These are phyloP conservation scores for Solanum peruvianum DNA, from an alignment of 257 asterid species.

Conservation along the genomic window DNA sequence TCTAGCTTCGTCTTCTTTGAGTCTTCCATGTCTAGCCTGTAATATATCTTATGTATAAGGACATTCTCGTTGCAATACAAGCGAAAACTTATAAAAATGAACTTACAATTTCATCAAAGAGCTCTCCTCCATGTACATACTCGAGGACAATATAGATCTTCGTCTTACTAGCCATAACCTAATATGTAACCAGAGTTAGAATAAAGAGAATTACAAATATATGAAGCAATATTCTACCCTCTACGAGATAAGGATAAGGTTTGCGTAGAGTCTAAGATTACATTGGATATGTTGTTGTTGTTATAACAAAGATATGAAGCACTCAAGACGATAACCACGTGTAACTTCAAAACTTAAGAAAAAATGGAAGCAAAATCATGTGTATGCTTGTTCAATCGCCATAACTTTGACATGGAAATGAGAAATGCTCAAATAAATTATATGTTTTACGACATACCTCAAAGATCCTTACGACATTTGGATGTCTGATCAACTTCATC, in stretches of 20 bases:
- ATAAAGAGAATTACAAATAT: neutral
- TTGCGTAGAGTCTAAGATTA: neutral
- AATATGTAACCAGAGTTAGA: neutral
- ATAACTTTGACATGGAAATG: neutral
- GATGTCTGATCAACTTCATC: conserved; percentile 81
- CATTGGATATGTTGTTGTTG: neutral
- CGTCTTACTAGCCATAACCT: conserved; percentile 81
- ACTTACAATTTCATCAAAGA: conserved; percentile 75
- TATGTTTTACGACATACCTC: conserved; percentile 31
- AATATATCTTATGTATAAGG: neutral
- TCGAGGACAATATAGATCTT: conserved; percentile 78
- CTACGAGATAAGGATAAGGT: neutral
- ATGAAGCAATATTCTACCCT: neutral
- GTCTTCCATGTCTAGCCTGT: conserved; percentile 63
- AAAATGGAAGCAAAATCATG: neutral
- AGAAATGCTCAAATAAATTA: neutral
- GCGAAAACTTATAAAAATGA: neutral
- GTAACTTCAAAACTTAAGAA: neutral
- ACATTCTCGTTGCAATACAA: neutral
- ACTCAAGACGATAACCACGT: neutral
- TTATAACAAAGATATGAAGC: neutral
- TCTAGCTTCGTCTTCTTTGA: conserved; percentile 59
- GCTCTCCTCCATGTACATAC: conserved; percentile 77
- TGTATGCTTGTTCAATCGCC: neutral
- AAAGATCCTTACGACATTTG: conserved; percentile 53